A percentile compares a stretch with the other conserved stretches of the same genome.
Evolutionary conservation across 768 basidiomycete genomes (phyloP).

Genomic region (Pleurotus pulmonarius): DNA sequence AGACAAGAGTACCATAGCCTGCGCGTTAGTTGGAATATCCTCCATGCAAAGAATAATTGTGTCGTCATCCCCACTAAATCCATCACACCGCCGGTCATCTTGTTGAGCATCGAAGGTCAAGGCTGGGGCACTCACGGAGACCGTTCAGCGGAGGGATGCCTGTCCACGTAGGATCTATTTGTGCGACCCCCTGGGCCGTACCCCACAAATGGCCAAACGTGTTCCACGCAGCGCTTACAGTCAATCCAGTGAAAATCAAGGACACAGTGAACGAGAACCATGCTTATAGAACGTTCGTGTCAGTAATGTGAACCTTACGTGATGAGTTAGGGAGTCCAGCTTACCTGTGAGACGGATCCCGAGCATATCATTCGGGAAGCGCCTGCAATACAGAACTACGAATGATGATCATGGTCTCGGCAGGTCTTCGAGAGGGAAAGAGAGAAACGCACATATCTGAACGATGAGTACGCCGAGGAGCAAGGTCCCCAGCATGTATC

Average conservation of each 20-base stretch:
- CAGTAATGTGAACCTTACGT: not conserved
- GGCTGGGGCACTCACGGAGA: not conserved
- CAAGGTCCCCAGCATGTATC: constrained; percentile 14
- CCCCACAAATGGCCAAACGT: constrained; percentile 15
- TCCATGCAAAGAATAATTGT: constrained; percentile 14
- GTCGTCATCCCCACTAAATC: not conserved
- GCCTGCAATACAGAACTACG: constrained; percentile 12
- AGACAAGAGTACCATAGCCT: constrained; percentile 7
- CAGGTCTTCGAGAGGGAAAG: not conserved
- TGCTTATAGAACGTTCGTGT: no score
- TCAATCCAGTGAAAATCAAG: constrained; percentile 10
- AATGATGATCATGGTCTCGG: no score
- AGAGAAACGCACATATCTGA: constrained; percentile 14
- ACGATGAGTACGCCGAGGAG: constrained; percentile 16
- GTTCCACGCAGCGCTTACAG: constrained; percentile 13
- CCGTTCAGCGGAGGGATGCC: constrained; percentile 1
- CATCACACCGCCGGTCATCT: no score
- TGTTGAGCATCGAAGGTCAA: not conserved
- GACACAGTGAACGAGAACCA: constrained; percentile 14
- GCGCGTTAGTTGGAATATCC: constrained; percentile 3
- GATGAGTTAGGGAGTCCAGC: not conserved
- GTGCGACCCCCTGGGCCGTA: not conserved
- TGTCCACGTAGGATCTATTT: constrained; percentile 11
- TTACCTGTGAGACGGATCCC: not conserved
- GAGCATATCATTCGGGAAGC: constrained; percentile 12